A percentile compares a stretch with the other conserved stretches of the same genome.
Evolutionary conservation across 2,329 filamentous ascomycete genomes (phyloP).

Genomic region (Paecilomyces dactylethromorphus): DNA sequence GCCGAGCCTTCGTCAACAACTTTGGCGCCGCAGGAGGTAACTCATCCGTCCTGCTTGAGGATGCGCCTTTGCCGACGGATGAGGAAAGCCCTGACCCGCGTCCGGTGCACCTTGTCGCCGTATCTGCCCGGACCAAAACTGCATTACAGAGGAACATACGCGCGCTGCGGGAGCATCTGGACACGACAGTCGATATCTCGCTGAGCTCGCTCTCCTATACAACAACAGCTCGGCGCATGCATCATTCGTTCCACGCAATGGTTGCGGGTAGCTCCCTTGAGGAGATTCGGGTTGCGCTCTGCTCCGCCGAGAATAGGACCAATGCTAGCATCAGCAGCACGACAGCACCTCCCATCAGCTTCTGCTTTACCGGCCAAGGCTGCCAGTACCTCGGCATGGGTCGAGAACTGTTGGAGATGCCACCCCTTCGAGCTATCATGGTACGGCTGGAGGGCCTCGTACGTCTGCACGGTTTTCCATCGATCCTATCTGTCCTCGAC

Average conservation of each 20-base stretch:
- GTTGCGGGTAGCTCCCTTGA: conserved; percentile 1
- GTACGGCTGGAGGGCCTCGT: conserved; percentile 16
- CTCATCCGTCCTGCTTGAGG: conserved; percentile 45
- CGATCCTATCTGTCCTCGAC: conserved; percentile 1
- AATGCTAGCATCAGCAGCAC: too few species aligned
- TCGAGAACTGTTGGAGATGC: conserved; percentile 23
- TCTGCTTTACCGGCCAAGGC: conserved; percentile 33
- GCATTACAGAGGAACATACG: conserved; percentile 38
- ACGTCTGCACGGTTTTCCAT: conserved; percentile 13
- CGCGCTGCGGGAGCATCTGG: too few species aligned
- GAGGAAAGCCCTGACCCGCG: conserved; percentile 27
- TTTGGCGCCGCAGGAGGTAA: conserved; percentile 65
- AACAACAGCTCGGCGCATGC: conserved; percentile 55
- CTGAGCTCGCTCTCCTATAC: conserved; percentile 55
- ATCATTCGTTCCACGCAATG: conserved; percentile 33
- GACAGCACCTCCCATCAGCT: conserved; percentile 24
- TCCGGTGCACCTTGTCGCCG: conserved; percentile 44
- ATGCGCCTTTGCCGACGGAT: too few species aligned
- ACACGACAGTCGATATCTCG: conserved; percentile 39
- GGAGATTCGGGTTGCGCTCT: too few species aligned
- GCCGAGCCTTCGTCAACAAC: conserved; percentile 51
- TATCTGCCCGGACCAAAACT: conserved; percentile 46
- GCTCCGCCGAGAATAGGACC: too few species aligned
- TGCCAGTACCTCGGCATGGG: conserved; percentile 19
- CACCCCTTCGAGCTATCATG: conserved; percentile 11